Evolutionary conservation across 2,329 filamentous ascomycete species (phyloP), one percentile per base, ranked within the genome.

Genomic region (Fusarium torulosum): DNA sequence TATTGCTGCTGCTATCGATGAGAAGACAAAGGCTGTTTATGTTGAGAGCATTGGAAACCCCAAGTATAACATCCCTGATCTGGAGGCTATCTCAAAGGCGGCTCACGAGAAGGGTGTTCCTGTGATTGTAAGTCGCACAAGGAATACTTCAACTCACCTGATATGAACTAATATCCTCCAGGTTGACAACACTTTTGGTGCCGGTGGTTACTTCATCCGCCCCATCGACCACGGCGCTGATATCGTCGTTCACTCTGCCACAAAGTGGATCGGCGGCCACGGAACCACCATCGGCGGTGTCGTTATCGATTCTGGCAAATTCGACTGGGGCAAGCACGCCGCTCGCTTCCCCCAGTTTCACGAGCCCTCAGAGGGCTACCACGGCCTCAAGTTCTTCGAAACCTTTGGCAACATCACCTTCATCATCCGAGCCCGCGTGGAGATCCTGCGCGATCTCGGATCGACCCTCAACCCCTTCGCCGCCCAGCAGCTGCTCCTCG

Each of bases 181-280:
- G 86, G 91, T 95, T 47, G 94, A 97, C 82, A 97, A 97, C 84
- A 97, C 94, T 10, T 97, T 97, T 74, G 95, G 94, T 45, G 94
- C 94, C 14, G 94, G 94, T 60, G 94, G 95, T 50, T 97, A 92
- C 85, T 96, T 93, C 78, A 84, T 90, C 71, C 89, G 91, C 8
- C 94, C 94, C 40, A 95, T 97, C 73, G 90, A 94, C 23, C 91
- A 97, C 79, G 94, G 94, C 55, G 94, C 92, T 67, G 94, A 97
- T 76, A 97, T 97, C 63, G 91, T 97, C 52, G 92, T 97, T 23
- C 94, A 97, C 85, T 96, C 92, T 38, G 94, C 94, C 13, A 97
- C 94, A 59, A 97, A 97, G 81, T 97, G 94, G 94, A 97, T 98
- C 66, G 94, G 94, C 58, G 94, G 94, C 41, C 95, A 98, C 79